Percentiles rank a stretch among this genome's conserved stretches.
These are phyloP conservation scores for Rhodofomes roseus DNA, from an alignment of 1,284 basidiomycete species.

Conservation along the genomic window DNA sequence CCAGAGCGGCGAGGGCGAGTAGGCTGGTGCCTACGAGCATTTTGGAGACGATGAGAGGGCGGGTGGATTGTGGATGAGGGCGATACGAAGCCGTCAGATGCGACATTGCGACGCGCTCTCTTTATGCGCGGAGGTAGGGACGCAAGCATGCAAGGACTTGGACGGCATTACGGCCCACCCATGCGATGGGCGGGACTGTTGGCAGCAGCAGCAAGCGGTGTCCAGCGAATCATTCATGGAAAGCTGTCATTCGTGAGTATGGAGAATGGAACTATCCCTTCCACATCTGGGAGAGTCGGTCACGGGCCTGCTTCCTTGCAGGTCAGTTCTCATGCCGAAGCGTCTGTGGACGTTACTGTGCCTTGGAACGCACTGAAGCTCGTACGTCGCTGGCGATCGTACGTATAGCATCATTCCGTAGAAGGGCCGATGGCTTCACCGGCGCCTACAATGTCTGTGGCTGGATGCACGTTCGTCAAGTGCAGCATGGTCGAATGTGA, in stretches of 20 bases:
- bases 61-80: neutral
- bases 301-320: neutral
- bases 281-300: neutral
- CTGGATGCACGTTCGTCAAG: neutral
- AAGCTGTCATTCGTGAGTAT: neutral
- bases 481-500: neutral
- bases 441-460: neutral
- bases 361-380: neutral
- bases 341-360: neutral
- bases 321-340: neutral
- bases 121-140: neutral
- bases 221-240: neutral
- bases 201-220: neutral
- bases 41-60: neutral
- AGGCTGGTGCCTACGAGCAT: neutral
- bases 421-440: neutral
- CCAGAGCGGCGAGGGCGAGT: neutral
- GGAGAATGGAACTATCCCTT: neutral
- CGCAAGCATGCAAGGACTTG: neutral
- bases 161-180: neutral
- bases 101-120: neutral
- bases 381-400: neutral
- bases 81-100: neutral
- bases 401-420: neutral
- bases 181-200: neutral